Evolutionary conservation across 2,329 filamentous ascomycete genomes (phyloP), one percentile per base, ranked within the genome.

Genomic region (Elsinoe perseae): DNA sequence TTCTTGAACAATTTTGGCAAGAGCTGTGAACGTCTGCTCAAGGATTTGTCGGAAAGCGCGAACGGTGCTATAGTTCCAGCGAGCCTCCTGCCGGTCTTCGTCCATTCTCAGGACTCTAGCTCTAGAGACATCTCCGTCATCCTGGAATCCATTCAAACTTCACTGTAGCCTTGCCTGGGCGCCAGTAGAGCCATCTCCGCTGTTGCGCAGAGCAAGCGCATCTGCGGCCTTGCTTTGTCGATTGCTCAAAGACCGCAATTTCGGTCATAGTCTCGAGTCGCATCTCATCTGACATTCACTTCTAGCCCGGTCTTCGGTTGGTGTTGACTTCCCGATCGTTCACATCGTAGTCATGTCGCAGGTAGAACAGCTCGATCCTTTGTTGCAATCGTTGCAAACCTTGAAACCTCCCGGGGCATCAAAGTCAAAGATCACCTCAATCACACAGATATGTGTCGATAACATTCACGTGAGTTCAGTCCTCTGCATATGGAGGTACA

Each of bases 321-420:
- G 30, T 32, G 18, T 52, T 38, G 48, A 36, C 48, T 5, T 38
- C 18, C 18, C 18, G 43, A 18, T 52, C 48, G n/a, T 38, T 56
- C 50, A 43, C 54, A 52, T 56, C 50, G 59, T 61, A 61, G 57
- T 56, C 57, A 61, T 61, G 56, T 57, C 57, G 56, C 60, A 67
- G 36, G 86, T 95, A 81, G 84, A 87, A 76, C 91, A 97, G 72
- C 78, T 98, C 75, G 92, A 95, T 75, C 80, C 84, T 67, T 86
- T 87, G 73, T 82, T 98, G 69, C 89, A 93, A 77, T 91, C 87
- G 68, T 91, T 98, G 84, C 86, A 92, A 67, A 80, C 81, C 63
- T 79, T 96, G 68, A 97, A 95, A 75, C 86, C 93, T 43, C 93
- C 93, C 54, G 93, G 93, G 69, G 90, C 96, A 58, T 95, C 91